Evolutionary conservation across 2,329 filamentous ascomycete species (phyloP).

Genomic region (Aspergillus proliferans): DNA sequence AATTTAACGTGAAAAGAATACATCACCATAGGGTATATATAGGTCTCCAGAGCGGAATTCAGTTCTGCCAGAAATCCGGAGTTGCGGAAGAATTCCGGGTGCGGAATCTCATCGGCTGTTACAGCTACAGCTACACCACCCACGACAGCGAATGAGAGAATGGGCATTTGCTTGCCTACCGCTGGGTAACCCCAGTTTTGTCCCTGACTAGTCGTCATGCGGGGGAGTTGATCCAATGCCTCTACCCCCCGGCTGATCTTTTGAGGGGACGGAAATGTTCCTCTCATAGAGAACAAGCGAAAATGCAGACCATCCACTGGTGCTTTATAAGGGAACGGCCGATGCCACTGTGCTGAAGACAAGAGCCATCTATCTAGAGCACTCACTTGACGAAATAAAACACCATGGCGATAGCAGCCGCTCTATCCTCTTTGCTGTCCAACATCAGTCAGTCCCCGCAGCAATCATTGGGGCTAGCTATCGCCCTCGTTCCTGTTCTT

Average conservation of each 20-base stretch:
- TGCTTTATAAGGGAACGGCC: background rate
- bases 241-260: background rate
- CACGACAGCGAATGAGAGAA: slow-evolving; percentile 5
- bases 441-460: slow-evolving; percentile 13
- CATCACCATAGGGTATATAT: background rate
- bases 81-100: slow-evolving; percentile 18
- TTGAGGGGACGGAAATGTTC: slow-evolving; percentile 18
- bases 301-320: background rate
- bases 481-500: slow-evolving; percentile 29
- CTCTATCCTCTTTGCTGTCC: slow-evolving; percentile 16
- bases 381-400: background rate
- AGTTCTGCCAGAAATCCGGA: background rate
- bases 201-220: slow-evolving; percentile 1
- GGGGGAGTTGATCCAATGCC: slow-evolving; percentile 4
- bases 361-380: background rate
- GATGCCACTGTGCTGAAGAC: background rate
- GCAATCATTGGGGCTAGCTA: slow-evolving; percentile 14
- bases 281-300: slow-evolving; percentile 4
- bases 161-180: background rate
- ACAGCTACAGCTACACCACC: background rate
- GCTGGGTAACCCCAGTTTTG: slow-evolving; percentile 7
- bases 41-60: background rate
- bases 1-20: too few relatives aligned
- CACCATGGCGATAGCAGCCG: slow-evolving; percentile 23
- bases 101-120: slow-evolving; percentile 18